A percentile compares a stretch with the other conserved stretches of the same genome.
Evolutionary conservation across 345 rosid species (phyloP).

Genomic region (Mercurialis annua): DNA sequence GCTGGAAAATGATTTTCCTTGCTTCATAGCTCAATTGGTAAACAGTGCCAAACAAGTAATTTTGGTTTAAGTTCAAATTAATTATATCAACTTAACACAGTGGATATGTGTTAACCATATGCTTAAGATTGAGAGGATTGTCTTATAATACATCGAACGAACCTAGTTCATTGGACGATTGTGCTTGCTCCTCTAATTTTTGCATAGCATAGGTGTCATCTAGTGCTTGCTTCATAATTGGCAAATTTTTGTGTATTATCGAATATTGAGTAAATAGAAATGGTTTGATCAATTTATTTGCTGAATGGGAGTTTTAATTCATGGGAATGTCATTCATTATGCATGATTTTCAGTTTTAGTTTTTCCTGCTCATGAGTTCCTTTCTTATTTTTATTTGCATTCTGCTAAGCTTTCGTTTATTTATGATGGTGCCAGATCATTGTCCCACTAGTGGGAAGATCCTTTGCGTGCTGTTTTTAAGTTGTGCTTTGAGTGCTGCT

Average conservation of each 20-base stretch:
- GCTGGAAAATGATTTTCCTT: background rate
- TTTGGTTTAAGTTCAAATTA: background rate
- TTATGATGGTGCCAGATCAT: background rate
- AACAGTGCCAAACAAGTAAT: background rate
- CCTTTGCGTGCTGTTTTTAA: background rate
- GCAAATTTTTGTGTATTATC: background rate
- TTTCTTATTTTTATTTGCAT: background rate
- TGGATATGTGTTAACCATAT: background rate
- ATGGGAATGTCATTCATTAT: background rate
- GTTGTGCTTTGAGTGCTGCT: background rate
- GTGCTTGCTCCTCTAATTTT: background rate
- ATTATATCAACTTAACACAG: background rate
- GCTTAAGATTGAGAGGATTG: background rate
- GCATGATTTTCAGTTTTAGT: background rate
- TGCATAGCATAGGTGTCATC: background rate
- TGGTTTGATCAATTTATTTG: background rate
- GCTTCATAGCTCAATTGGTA: too few relatives aligned
- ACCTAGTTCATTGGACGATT: background rate
- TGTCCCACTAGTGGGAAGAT: background rate
- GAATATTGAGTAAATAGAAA: background rate
- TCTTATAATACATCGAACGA: background rate
- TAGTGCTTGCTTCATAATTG: background rate
- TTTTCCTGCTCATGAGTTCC: background rate
- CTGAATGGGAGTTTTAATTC: background rate
- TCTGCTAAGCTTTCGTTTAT: background rate